Percentiles rank a stretch among this genome's conserved stretches.
Evolutionary conservation across 345 rosid species (phyloP).

Genomic region (Viola odorata): DNA sequence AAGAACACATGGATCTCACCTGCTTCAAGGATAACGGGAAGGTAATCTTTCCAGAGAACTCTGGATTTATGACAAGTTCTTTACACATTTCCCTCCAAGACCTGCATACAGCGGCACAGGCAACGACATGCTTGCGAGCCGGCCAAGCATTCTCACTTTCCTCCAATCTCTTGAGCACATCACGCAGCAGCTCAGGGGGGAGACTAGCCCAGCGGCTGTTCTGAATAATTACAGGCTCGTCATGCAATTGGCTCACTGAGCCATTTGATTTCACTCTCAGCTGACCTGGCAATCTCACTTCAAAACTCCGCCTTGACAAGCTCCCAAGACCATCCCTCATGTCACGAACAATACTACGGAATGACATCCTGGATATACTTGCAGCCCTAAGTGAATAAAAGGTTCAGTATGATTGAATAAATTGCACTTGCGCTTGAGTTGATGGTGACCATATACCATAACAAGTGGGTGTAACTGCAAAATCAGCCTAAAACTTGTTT

Average conservation of each 20-base stretch:
- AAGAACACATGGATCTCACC: neutral
- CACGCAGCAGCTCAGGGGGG: conserved; percentile 8
- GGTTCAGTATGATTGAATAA: neutral
- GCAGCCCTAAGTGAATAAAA: neutral
- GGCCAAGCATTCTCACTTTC: conserved; percentile 10
- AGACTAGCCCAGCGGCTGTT: conserved; percentile 8
- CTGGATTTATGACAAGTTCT: conserved; percentile 11
- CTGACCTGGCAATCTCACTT: conserved; percentile 7
- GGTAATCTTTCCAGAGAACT: conserved; percentile 12
- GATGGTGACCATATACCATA: conserved; percentile 5
- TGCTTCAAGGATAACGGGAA: conserved; percentile 16
- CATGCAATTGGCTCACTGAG: conserved; percentile 1
- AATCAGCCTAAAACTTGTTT: conserved; percentile 14
- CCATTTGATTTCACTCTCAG: conserved; percentile 8
- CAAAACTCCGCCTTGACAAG: conserved; percentile 12
- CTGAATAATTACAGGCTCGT: conserved; percentile 5
- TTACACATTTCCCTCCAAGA: conserved; percentile 12
- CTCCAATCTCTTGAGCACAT: conserved; percentile 12
- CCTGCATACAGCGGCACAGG: conserved; percentile 10
- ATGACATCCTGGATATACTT: conserved; percentile 2
- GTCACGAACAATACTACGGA: conserved; percentile 6
- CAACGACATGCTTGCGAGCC: conserved; percentile 11
- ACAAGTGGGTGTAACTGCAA: conserved; percentile 16
- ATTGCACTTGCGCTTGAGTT: neutral
- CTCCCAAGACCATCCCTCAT: conserved; percentile 8